These are phyloP conservation scores for Kluyveromyces nonfermentans DNA, from an alignment of 805 yeast genomes.

Conservation along the genomic window DNA sequence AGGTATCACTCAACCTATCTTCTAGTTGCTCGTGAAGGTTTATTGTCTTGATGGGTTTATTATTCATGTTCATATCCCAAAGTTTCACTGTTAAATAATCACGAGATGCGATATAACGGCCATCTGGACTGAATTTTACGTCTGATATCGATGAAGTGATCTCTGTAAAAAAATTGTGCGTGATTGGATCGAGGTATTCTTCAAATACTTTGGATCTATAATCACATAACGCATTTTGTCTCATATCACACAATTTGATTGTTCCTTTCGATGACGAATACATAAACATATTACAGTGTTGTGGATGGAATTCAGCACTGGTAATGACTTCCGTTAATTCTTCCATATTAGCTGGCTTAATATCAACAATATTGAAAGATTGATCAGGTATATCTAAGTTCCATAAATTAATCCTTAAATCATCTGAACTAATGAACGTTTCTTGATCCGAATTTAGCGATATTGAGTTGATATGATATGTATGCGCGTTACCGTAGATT, in stretches of 20 bases:
- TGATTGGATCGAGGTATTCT: conserved; percentile 85
- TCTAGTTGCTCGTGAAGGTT: conserved; percentile 93
- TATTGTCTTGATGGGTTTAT: conserved; percentile 86
- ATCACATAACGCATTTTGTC: conserved; percentile 91
- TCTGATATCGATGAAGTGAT: conserved; percentile 91
- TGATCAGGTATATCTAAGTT: conserved; percentile 90
- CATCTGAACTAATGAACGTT: conserved; percentile 88
- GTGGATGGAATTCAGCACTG: conserved; percentile 92
- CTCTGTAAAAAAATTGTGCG: conserved; percentile 94
- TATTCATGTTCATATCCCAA: conserved; percentile 98
- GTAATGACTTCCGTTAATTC: conserved; percentile 97
- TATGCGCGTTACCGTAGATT: conserved; percentile 92
- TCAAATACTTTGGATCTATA: conserved; percentile 79
- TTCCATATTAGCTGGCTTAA: conserved; percentile 97
- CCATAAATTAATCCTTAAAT: conserved; percentile 92
- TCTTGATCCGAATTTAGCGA: conserved; percentile 93
- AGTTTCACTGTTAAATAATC: conserved; percentile 96
- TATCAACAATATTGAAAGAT: conserved; percentile 93
- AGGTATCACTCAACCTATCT: conserved; percentile 90
- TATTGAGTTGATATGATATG: conserved; percentile 94
- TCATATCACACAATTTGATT: conserved; percentile 91
- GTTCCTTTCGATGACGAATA: conserved; percentile 94
- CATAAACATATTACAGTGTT: conserved; percentile 86
- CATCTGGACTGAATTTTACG: conserved; percentile 84
- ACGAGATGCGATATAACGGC: conserved; percentile 90